phyloP scores from a whole-genome alignment of 257 asterid genomes.

The Fraxinus anomala region DNA sequence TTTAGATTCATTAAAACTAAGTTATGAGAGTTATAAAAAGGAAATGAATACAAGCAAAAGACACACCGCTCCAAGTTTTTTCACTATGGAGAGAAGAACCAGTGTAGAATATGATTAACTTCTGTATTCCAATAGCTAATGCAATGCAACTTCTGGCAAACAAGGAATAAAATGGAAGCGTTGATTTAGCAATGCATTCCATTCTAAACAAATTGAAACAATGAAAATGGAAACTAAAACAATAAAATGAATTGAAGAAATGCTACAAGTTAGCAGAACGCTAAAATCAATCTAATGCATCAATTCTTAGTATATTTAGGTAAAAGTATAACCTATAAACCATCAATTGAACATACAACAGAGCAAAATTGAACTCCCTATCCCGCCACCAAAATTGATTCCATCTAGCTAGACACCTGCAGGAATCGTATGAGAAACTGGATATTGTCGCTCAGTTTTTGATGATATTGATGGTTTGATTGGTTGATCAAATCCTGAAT shows the following conservation, averaged over 20 bases:
- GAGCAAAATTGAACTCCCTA: background rate
- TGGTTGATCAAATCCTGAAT: slow-evolving; percentile 38
- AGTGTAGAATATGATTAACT: too few relatives aligned
- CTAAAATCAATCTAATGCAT: slow-evolving; percentile 34
- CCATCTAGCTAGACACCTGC: slow-evolving; percentile 50
- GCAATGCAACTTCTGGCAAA: too few relatives aligned
- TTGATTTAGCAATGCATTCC: background rate
- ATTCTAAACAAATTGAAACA: background rate
- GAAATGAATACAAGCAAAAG: too few relatives aligned
- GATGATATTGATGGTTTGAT: slow-evolving; percentile 34
- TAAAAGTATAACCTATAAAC: slow-evolving; percentile 26
- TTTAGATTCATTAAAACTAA: too few relatives aligned
- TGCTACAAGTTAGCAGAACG: slow-evolving; percentile 1
- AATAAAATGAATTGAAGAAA: background rate
- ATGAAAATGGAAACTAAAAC: slow-evolving; percentile 5
- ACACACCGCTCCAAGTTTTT: too few relatives aligned
- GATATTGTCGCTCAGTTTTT: slow-evolving; percentile 34
- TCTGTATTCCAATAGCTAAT: too few relatives aligned
- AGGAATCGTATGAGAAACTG: slow-evolving; percentile 40
- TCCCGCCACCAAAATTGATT: too few relatives aligned
- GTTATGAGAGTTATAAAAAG: too few relatives aligned
- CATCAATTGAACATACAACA: slow-evolving; percentile 26
- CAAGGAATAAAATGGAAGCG: background rate
- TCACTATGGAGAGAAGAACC: too few relatives aligned
- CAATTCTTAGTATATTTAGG: slow-evolving; percentile 22